A percentile compares a stretch with the other conserved stretches of the same genome.
Conservation (phyloP, 768 basidiomycete species). For the Agaricus blazei region DNA sequence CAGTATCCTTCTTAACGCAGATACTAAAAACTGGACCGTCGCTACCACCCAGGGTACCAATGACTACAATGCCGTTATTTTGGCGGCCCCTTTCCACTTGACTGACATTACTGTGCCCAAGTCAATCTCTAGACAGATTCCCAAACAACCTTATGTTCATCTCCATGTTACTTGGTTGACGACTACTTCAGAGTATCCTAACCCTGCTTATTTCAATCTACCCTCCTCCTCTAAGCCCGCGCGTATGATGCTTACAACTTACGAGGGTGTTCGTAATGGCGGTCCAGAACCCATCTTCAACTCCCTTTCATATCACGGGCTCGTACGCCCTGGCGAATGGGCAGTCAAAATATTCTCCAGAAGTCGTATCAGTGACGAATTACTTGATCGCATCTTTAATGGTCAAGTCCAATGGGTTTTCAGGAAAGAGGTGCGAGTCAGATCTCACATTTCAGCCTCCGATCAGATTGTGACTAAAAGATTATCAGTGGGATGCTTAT, state of each 20-base stretch:
- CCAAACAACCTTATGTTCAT: conserved; percentile 70
- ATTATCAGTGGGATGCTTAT: conserved; percentile 73
- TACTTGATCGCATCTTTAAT: conserved; percentile 61
- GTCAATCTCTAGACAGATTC: conserved; percentile 47
- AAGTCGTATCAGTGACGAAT: conserved; percentile 56
- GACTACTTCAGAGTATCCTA: conserved; percentile 61
- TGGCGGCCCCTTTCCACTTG: conserved; percentile 83
- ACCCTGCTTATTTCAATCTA: conserved; percentile 68
- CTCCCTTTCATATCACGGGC: conserved; percentile 77
- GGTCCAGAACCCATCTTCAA: conserved; percentile 75
- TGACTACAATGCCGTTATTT: conserved; percentile 70
- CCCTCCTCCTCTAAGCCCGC: conserved; percentile 42
- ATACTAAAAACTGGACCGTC: conserved; percentile 43
- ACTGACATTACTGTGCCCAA: conserved; percentile 51
- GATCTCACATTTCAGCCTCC: not conserved
- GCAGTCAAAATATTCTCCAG: conserved; percentile 87
- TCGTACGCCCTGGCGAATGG: conserved; percentile 52
- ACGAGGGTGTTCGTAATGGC: conserved; percentile 50
- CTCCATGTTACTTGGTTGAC: conserved; percentile 87
- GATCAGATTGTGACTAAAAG: not conserved
- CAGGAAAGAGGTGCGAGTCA: conserved; percentile 60
- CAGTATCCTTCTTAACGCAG: conserved; percentile 42
- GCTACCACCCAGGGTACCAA: conserved; percentile 39
- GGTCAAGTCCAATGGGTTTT: conserved; percentile 74
- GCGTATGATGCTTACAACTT: conserved; percentile 66